Evolutionary conservation across 345 rosid species (phyloP).

Genomic region (Ceriops tagal): DNA sequence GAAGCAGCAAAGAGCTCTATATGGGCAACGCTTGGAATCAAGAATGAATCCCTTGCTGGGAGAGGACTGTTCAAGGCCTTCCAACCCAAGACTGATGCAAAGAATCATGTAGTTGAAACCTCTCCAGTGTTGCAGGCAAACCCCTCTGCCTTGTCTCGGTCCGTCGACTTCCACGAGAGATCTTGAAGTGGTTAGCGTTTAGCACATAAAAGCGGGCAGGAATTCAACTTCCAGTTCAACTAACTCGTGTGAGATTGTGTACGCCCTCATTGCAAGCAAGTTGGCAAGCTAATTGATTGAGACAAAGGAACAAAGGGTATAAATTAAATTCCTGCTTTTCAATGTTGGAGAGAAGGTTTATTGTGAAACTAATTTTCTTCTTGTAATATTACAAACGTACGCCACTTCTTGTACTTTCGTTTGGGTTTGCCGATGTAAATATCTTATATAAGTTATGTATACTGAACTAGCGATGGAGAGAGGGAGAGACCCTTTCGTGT

Average conservation of each 20-base stretch:
- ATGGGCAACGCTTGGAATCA: constrained; percentile 31
- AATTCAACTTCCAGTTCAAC: not conserved
- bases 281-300: constrained; percentile 9
- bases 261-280: constrained; percentile 3
- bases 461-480: constrained; percentile 19
- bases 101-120: constrained; percentile 34
- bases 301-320: not conserved
- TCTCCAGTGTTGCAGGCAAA: constrained; percentile 52
- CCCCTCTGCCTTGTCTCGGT: constrained; percentile 88
- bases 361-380: constrained; percentile 17
- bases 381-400: constrained; percentile 20
- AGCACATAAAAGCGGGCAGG: constrained; percentile 1
- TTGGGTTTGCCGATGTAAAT: constrained; percentile 31
- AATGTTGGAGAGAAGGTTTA: not conserved
- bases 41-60: constrained; percentile 41
- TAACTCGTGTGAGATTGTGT: not conserved
- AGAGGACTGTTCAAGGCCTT: constrained; percentile 60
- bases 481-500: not conserved
- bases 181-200: constrained; percentile 20
- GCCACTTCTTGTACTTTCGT: constrained; percentile 16
- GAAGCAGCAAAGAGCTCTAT: constrained; percentile 32
- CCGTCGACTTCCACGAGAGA: constrained; percentile 64
- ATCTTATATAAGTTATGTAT: constrained; percentile 24
- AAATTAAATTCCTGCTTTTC: not conserved
- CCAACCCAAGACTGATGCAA: constrained; percentile 44